A percentile compares a stretch with the other conserved stretches of the same genome.
These are phyloP conservation scores for Physocladia obscura DNA, from an alignment of 192 early-diverging fungal species.

Conservation along the genomic window DNA sequence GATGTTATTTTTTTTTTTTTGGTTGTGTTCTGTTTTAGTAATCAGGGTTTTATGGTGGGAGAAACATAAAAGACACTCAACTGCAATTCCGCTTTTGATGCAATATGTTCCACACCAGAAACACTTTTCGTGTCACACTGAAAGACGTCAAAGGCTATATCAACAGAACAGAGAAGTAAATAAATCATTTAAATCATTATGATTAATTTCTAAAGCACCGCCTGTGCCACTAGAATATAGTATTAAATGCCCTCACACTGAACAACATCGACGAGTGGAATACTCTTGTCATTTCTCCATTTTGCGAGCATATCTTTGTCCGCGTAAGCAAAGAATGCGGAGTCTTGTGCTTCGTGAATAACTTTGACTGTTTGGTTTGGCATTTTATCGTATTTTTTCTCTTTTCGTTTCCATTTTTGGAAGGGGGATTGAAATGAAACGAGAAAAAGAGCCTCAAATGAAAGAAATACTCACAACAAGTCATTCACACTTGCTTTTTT, in stretches of 20 bases:
- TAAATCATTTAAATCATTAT: neutral
- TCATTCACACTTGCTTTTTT: too few species aligned
- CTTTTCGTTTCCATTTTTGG: too few species aligned
- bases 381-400: too few species aligned
- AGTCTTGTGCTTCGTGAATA: neutral
- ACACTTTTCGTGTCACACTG: conserved; percentile 8
- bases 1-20: neutral
- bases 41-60: neutral
- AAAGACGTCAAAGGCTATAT: conserved; percentile 16
- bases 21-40: neutral
- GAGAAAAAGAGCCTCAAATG: too few species aligned
- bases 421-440: too few species aligned
- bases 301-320: conserved; percentile 17
- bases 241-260: too few species aligned
- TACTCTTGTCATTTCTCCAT: conserved; percentile 10
- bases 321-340: conserved; percentile 15
- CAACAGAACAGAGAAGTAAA: neutral
- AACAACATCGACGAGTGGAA: conserved; percentile 18
- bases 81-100: conserved; percentile 11
- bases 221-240: neutral
- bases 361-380: conserved; percentile 27
- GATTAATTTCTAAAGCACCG: neutral
- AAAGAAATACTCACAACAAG: too few species aligned
- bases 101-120: conserved; percentile 7
- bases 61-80: neutral